phyloP scores from a whole-genome alignment of 352 stramenopile species.

The Globisporangium uncinulatum region DNA sequence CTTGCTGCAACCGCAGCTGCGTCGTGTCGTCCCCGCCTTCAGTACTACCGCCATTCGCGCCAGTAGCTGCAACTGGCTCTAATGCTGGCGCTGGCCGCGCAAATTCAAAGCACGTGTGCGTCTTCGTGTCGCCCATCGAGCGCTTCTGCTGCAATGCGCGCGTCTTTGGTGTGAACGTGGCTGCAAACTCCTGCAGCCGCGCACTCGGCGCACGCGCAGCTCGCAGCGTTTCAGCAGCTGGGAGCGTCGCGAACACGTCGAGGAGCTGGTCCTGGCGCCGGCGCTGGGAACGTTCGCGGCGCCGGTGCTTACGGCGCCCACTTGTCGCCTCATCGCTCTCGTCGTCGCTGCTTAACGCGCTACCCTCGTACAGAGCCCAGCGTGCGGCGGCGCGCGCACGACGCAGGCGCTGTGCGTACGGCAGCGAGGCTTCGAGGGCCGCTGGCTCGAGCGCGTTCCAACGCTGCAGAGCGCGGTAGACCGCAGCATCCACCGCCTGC shows the following conservation, averaged over 20 bases:
- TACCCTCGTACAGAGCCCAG: conserved; percentile 39
- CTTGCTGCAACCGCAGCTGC: conserved; percentile 1
- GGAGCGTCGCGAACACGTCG: conserved; percentile 30
- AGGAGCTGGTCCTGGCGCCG: conserved; percentile 19
- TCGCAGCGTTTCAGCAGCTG: conserved; percentile 31
- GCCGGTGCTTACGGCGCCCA: conserved; percentile 16
- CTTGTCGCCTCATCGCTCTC: conserved; percentile 15
- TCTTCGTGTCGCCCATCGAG: conserved; percentile 47
- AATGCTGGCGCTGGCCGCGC: conserved; percentile 22
- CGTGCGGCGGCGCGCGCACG: conserved; percentile 54
- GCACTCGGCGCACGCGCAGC: conserved; percentile 36
- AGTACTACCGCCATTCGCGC: background rate
- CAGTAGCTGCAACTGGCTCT: background rate
- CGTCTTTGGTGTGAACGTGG: conserved; percentile 50
- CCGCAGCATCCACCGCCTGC: conserved; percentile 40
- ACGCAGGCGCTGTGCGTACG: conserved; percentile 48
- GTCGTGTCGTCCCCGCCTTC: background rate
- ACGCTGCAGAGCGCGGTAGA: conserved; percentile 48
- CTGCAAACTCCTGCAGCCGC: conserved; percentile 41
- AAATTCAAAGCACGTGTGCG: conserved; percentile 59
- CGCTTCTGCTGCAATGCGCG: conserved; percentile 43
- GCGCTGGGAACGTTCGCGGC: conserved; percentile 19
- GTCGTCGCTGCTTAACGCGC: conserved; percentile 16
- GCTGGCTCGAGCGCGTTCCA: conserved; percentile 60
- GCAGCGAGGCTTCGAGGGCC: conserved; percentile 36